These are phyloP conservation scores for Ambrosiella cleistominuta DNA, from an alignment of 2,329 filamentous ascomycete genomes.

Conservation along the genomic window DNA sequence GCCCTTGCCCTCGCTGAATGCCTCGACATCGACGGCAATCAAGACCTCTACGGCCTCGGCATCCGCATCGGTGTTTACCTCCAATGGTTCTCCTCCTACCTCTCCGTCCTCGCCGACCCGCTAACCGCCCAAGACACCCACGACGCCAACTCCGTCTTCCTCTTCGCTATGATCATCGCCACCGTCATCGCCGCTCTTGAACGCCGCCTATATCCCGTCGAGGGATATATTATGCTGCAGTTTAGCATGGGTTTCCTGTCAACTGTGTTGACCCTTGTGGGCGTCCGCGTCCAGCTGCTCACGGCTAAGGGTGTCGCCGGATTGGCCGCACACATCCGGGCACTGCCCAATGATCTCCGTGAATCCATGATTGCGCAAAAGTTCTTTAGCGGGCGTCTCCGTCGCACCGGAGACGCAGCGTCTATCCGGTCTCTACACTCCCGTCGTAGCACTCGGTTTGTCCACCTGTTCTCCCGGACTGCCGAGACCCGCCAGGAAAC, in stretches of 20 bases:
- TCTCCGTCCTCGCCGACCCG: conserved; percentile 8
- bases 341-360: background rate
- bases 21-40: conserved; percentile 14
- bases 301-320: background rate
- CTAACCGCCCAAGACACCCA: conserved; percentile 8
- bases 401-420: background rate
- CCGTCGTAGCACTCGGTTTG: background rate
- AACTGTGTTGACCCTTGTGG: conserved; percentile 6
- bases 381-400: background rate
- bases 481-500: background rate
- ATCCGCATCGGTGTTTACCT: conserved; percentile 18
- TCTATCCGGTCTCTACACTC: background rate
- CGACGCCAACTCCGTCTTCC: conserved; percentile 10
- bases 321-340: background rate
- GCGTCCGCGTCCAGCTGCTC: conserved; percentile 4
- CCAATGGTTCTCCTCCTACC: conserved; percentile 13
- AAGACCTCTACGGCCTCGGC: conserved; percentile 18
- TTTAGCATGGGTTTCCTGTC: conserved; percentile 6
- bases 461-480: background rate
- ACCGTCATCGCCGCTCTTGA: conserved; percentile 3
- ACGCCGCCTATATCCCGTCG: conserved; percentile 3
- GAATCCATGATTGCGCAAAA: conserved; percentile 1
- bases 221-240: conserved; percentile 11
- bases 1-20: background rate
- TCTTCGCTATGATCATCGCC: conserved; percentile 10